Conservation (phyloP, 495 filamentous ascomycete species). For the Sporormia fimetaria region DNA sequence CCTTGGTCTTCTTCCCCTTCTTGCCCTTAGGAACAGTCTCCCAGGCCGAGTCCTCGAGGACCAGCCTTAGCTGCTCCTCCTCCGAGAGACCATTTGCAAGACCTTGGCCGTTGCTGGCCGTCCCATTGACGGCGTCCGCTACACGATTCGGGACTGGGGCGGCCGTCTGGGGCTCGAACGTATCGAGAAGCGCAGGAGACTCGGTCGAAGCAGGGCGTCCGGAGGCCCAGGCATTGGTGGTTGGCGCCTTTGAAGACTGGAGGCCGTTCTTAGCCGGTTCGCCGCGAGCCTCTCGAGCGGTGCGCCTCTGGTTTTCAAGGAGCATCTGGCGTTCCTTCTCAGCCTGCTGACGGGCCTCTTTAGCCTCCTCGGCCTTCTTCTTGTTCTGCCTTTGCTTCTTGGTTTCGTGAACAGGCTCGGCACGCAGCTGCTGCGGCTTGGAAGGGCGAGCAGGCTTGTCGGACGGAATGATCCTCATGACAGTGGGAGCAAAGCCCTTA, state of each 20-base stretch:
- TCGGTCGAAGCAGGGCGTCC: constrained; percentile 3
- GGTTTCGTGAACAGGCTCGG: constrained; percentile 48
- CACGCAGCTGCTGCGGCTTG: constrained; percentile 47
- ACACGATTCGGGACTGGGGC: no score
- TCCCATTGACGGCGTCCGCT: no score
- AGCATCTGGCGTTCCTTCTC: constrained; percentile 61
- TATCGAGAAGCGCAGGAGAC: constrained; percentile 50
- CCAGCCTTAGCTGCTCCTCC: constrained; percentile 71
- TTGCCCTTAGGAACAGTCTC: constrained; percentile 54
- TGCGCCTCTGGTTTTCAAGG: constrained; percentile 68
- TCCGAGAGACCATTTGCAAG: constrained; percentile 60
- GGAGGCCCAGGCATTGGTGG: constrained; percentile 52
- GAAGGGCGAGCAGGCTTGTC: constrained; percentile 50
- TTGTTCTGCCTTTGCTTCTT: constrained; percentile 89
- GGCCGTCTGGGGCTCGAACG: constrained; percentile 47
- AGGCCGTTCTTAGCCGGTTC: constrained; percentile 62
- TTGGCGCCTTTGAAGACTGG: constrained; percentile 43
- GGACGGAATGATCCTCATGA: constrained; percentile 60
- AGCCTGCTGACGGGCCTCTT: constrained; percentile 56
- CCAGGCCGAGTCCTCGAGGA: constrained; percentile 56
- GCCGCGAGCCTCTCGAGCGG: constrained; percentile 68
- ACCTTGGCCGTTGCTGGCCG: constrained; percentile 20
- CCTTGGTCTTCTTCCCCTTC: constrained; percentile 51
- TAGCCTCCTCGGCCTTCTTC: constrained; percentile 65
- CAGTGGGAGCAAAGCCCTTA: constrained; percentile 52